Base-by-base conservation (phyloP, 1,284 basidiomycete genomes). In the Lentinula novae-zelandiae region DNA sequence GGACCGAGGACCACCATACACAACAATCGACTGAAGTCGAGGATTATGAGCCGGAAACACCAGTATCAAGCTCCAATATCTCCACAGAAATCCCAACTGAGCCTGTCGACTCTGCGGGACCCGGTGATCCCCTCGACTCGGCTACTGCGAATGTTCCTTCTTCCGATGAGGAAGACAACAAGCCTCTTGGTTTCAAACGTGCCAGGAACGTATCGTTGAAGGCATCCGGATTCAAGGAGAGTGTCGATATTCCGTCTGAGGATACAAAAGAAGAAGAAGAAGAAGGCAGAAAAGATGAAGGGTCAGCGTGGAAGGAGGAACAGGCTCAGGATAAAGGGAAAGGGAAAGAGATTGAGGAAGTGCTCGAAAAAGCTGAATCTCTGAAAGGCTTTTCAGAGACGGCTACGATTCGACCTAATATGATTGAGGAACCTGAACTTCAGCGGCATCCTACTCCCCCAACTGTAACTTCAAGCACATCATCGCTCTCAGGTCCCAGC, bases 191-290 rank as follows among this genome's bases (percentile, higher is more conserved):
- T 17, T 42, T 22, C 6, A 69, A 63, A 49, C 63, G 63, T 38
- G 62, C 65, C 33, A 49, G 48, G 57, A 31, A 60, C 64, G 36
- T 72, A 67, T 46, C 44, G 12, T 46, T 46, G 9, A 46, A 12
- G 17, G 8, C 44, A 17, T 76, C 76, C 5, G 80, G 79, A 8
- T 82, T 81, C 69, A 74, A 75, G 64, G 78, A 83, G 69, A 81
- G 78, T 65, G 64, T 78, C 31, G 63, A 46, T 4, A 31, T 49
- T 33, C 38, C 20, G 20, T 17, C 60, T 20, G 40, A 57, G 46
- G 22, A 31, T 4, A 9, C 22, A 27, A 5, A 39, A 36, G 38
- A 36, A 9, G 12, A 39, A 36, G 38, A 36, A 9, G 12, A 53
- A 12, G 50, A 52, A 36, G 33, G 12, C 10, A 12, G 8, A 36